Base-by-base conservation (phyloP, 345 rosid species). In the Fremontodendron californicum region DNA sequence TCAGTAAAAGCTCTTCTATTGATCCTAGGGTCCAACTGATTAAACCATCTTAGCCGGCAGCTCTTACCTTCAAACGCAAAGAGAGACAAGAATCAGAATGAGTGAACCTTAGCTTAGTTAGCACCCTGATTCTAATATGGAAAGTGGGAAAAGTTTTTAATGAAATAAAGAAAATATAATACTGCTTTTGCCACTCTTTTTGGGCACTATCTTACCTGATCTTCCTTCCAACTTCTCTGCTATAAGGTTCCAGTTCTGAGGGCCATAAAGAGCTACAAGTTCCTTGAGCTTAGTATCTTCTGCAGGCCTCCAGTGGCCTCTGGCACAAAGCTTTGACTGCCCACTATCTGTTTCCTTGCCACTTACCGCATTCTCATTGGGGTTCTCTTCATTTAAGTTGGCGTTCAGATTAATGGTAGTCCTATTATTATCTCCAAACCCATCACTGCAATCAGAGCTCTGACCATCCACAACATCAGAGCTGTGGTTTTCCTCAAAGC, bases 301-400 rank as follows among this genome's bases (percentile, higher is more conserved):
- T 9, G 94, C 93, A 46, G 98, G 97, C 79, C 95, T 87, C 99
- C 99, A 96, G 67, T 96, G 99, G 39, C 99, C 98, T 75, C 99
- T 91, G 1, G 97, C 88, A 60, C 96, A 96, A 67, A 90, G 90
- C 88, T 88, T 92, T 66, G 89, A 87, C 80, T 91, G 94, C 10
- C 85, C 93, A 83, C 84, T 83, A 23, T 87, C 89, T 57, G 78
- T 77, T 79, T 86, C 88, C 83, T 86, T 90, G 57, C 81, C 84
- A 75, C 81, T 72, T 31, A 68, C 35, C 2, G 1, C 54, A 74
- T 33, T 66, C n/a, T 80, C 78, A 62, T 73, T 79, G 73, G 78
- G 76, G 69, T 69, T 81, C 31, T 84, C 81, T 70, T 82, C 88
- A 65, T 79, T 81, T 31, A 77, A 79, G 74, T 55, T 57, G 40